Evolutionary conservation across 108 stramenopile species (phyloP).

Genomic region (Licmophora abbreviata): DNA sequence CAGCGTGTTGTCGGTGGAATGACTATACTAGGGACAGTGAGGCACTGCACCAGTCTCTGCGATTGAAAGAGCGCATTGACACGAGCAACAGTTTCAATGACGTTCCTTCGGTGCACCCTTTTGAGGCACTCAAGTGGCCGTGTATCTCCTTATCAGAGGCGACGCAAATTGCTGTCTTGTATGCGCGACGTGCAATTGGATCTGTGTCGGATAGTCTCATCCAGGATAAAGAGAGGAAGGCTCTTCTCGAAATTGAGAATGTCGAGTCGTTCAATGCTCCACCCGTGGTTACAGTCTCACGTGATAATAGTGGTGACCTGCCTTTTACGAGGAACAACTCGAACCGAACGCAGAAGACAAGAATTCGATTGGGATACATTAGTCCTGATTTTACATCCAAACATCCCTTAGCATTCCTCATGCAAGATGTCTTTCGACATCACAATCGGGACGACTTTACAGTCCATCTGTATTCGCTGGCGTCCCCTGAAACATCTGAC

Average conservation of each 20-base stretch:
- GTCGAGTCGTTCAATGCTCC: neutral
- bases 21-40: conserved; percentile 25
- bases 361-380: conserved; percentile 63
- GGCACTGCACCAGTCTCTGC: conserved; percentile 15
- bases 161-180: conserved; percentile 28
- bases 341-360: conserved; percentile 6
- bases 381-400: conserved; percentile 72
- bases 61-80: neutral
- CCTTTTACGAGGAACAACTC: too few species aligned
- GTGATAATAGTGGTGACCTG: neutral
- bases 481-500: conserved; percentile 32
- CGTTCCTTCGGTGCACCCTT: conserved; percentile 34
- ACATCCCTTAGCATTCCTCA: conserved; percentile 79
- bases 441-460: conserved; percentile 63
- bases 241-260: too few species aligned
- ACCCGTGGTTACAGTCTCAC: neutral
- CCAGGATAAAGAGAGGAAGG: neutral
- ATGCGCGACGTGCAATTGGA: conserved; percentile 28
- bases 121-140: conserved; percentile 48
- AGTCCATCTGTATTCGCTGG: conserved; percentile 62
- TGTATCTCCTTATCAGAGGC: conserved; percentile 33
- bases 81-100: conserved; percentile 1
- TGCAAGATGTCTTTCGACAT: conserved; percentile 81
- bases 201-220: conserved; percentile 7
- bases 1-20: conserved; percentile 40